phyloP scores from a whole-genome alignment of 225 moss, liverwort and hornwort genomes.

The Marchantia paleacea region DNA sequence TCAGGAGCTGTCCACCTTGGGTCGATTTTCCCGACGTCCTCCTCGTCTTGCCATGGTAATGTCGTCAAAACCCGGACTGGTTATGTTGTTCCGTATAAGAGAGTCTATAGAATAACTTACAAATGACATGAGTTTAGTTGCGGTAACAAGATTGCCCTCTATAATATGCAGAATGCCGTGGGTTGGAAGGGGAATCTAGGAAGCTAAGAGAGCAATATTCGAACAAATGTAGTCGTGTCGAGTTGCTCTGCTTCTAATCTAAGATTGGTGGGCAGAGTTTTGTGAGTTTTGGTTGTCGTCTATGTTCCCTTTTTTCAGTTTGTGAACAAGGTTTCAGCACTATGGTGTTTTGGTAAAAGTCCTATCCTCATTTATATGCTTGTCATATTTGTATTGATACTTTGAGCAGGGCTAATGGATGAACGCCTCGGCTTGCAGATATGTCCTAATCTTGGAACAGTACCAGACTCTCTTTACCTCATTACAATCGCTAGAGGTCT shows the following conservation, averaged over 20 bases:
- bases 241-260: no score
- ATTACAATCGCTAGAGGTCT: conserved; percentile 41
- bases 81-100: no score
- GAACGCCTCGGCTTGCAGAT: conserved; percentile 27
- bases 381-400: neutral
- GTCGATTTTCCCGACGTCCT: conserved; percentile 32
- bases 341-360: neutral
- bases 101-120: no score
- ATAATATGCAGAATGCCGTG: no score
- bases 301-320: neutral
- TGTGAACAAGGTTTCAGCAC: neutral
- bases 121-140: no score
- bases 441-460: conserved; percentile 38
- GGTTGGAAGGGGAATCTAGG: no score
- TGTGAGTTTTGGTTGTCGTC: no score
- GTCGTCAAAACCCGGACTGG: neutral
- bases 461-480: conserved; percentile 32
- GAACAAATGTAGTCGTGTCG: neutral
- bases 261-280: neutral
- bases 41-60: conserved; percentile 47
- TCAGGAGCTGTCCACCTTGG: conserved; percentile 22
- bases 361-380: neutral
- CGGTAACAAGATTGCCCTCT: no score
- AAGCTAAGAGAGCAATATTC: no score
- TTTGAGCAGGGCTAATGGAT: neutral